Evolutionary conservation across 2,329 filamentous ascomycete species (phyloP).

Genomic region (Penicillium sp.): DNA sequence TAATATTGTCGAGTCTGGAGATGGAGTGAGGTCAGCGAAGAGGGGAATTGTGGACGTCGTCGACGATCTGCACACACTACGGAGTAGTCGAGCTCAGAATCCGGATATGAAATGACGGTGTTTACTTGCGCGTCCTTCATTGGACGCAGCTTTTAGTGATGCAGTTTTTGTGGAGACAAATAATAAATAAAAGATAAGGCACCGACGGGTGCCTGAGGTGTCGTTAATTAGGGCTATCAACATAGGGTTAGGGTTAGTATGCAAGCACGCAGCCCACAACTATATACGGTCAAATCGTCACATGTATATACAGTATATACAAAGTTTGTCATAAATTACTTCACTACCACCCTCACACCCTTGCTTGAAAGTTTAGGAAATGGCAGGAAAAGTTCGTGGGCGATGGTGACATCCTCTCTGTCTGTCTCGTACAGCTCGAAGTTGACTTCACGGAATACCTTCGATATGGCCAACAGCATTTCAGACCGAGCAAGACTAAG

Average conservation of each 20-base stretch:
- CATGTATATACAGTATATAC: not conserved
- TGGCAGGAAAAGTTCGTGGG: constrained; percentile 12
- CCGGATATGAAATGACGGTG: too few species aligned
- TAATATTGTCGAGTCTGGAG: too few species aligned
- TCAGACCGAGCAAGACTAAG: constrained; percentile 7
- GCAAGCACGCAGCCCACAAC: too few species aligned
- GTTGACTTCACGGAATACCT: constrained; percentile 8
- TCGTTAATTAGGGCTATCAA: too few species aligned
- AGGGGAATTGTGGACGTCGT: too few species aligned
- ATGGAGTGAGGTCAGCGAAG: too few species aligned
- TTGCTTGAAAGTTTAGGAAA: constrained; percentile 8
- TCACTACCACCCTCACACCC: constrained; percentile 8
- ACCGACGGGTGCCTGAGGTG: not conserved
- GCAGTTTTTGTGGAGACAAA: too few species aligned
- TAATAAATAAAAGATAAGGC: too few species aligned
- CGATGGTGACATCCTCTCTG: constrained; percentile 8
- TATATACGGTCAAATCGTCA: too few species aligned
- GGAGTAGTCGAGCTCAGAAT: too few species aligned
- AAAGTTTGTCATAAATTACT: not conserved
- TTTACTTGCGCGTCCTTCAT: not conserved
- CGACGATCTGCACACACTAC: too few species aligned
- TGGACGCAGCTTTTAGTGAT: not conserved
- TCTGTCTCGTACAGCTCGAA: constrained; percentile 11
- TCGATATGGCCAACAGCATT: constrained; percentile 9
- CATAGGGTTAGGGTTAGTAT: too few species aligned